phyloP scores from a whole-genome alignment of 2,329 filamentous ascomycete genomes.

The Trichoderma aggressivum region DNA sequence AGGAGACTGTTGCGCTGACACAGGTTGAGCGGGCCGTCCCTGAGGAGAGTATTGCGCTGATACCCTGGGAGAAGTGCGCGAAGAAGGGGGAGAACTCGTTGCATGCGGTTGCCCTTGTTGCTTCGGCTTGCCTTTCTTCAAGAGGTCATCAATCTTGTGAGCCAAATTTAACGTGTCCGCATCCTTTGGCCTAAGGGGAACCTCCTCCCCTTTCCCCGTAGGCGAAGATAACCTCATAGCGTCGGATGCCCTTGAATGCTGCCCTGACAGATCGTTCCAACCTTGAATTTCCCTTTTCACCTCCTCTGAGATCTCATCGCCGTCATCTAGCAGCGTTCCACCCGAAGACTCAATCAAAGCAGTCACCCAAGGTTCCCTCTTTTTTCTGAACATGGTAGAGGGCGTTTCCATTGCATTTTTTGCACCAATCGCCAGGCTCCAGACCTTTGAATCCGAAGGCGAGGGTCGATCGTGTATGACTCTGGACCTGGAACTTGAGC shows the following conservation, averaged over 20 bases:
- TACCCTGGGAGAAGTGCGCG: not conserved
- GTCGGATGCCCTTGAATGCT: not conserved
- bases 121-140: not conserved
- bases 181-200: not conserved
- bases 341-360: not conserved
- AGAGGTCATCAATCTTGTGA: not conserved
- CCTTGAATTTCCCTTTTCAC: too few species aligned
- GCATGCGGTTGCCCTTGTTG: not conserved
- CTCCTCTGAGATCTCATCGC: not conserved
- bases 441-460: not conserved
- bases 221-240: not conserved
- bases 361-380: not conserved
- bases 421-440: not conserved
- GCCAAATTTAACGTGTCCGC: not conserved
- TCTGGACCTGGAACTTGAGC: not conserved
- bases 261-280: not conserved
- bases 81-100: not conserved
- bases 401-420: not conserved
- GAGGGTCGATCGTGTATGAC: not conserved
- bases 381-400: not conserved
- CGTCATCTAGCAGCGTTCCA: not conserved
- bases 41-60: not conserved
- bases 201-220: not conserved
- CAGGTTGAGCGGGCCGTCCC: not conserved
- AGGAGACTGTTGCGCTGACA: not conserved